Evolutionary conservation across 345 rosid genomes (phyloP).

Genomic region (Turritis glabra): DNA sequence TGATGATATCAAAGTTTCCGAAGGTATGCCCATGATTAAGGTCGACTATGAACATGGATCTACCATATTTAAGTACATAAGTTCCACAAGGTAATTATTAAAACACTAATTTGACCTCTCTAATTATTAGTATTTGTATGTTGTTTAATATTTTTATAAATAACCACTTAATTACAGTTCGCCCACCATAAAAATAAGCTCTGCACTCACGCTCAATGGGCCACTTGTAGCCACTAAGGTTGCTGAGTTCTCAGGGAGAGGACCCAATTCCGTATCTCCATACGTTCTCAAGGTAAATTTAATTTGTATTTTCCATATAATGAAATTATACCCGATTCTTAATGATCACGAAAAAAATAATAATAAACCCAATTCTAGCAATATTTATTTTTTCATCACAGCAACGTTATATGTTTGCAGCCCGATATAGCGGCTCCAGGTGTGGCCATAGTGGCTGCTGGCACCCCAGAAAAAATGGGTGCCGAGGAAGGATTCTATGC

Average conservation of each 20-base stretch:
- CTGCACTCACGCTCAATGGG: constrained; percentile 15
- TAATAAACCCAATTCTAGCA: neutral
- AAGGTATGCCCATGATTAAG: neutral
- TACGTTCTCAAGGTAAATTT: constrained; percentile 37
- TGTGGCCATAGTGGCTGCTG: constrained; percentile 40
- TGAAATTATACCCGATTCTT: neutral
- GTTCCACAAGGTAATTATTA: constrained; percentile 14
- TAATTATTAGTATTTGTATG: neutral
- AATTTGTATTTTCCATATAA: neutral
- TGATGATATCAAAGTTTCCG: neutral
- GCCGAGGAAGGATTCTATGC: constrained; percentile 19
- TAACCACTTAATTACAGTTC: neutral
- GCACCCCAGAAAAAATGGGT: constrained; percentile 1
- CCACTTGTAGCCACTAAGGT: constrained; percentile 33
- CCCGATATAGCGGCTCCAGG: constrained; percentile 54
- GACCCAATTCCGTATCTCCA: constrained; percentile 36
- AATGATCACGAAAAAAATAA: neutral
- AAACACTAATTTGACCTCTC: neutral
- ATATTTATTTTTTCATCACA: neutral
- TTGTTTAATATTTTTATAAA: neutral
- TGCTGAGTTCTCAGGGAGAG: constrained; percentile 32
- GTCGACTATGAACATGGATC: constrained; percentile 28
- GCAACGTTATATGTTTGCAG: constrained; percentile 7
- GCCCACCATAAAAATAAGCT: constrained; percentile 29
- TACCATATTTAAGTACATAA: constrained; percentile 11